A percentile compares a stretch with the other conserved stretches of the same genome.
Evolutionary conservation across 768 basidiomycete genomes (phyloP).

Genomic region (Tricholoma terreum): DNA sequence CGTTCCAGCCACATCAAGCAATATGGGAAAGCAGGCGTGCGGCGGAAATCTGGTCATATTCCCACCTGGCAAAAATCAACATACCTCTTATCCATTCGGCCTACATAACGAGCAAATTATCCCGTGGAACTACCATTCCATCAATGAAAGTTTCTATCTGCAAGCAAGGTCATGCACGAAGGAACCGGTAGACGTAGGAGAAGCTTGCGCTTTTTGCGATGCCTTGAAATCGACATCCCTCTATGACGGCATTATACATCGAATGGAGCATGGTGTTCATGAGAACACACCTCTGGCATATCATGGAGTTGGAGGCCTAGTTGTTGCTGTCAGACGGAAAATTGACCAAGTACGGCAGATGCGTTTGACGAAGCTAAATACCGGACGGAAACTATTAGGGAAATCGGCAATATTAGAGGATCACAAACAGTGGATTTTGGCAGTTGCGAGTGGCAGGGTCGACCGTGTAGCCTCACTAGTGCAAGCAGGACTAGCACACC

Average conservation of each 20-base stretch:
- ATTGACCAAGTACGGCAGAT: conserved; percentile 3
- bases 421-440: conserved; percentile 14
- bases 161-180: background rate
- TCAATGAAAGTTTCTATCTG: too few relatives aligned
- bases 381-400: background rate
- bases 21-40: background rate
- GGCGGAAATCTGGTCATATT: background rate
- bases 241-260: background rate
- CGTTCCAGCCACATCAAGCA: background rate
- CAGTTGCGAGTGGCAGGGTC: conserved; percentile 11
- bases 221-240: background rate
- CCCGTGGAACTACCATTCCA: too few relatives aligned
- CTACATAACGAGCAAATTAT: too few relatives aligned
- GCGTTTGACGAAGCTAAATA: conserved; percentile 5
- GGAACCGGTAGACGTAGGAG: background rate
- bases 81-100: too few relatives aligned
- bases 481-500: conserved; percentile 3
- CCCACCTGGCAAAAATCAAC: too few relatives aligned
- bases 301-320: conserved; percentile 10
- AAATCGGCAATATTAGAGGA: background rate
- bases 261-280: background rate
- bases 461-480: conserved; percentile 12
- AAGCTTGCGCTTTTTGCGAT: background rate
- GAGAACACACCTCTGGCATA: too few relatives aligned
- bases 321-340: background rate